Evolutionary conservation across 139 green algal genomes (phyloP).

Genomic region (Chlorella sp.): DNA sequence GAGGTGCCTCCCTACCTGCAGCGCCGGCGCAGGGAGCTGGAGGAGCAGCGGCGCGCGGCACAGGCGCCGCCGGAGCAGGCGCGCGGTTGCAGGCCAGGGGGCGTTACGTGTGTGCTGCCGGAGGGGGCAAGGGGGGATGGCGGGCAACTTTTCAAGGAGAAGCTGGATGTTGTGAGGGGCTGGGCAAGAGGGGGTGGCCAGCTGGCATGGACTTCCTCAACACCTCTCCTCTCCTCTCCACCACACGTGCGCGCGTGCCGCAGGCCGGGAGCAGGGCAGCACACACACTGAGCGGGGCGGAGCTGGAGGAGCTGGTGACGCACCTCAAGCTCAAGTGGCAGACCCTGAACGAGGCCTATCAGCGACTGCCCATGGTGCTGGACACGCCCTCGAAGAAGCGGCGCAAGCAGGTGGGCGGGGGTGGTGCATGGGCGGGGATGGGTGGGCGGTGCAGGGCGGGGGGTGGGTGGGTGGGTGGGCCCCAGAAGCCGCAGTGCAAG

Average conservation of each 20-base stretch:
- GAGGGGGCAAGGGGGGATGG: no score
- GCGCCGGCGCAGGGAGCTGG: constrained; percentile 55
- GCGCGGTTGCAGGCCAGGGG: no score
- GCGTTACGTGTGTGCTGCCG: no score
- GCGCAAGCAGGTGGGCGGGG: constrained; percentile 55
- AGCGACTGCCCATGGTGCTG: constrained; percentile 73
- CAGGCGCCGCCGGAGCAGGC: not conserved
- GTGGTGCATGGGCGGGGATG: not conserved
- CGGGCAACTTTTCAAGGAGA: no score
- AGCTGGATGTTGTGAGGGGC: no score
- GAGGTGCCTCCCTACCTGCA: constrained; percentile 82
- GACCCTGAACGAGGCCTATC: constrained; percentile 79
- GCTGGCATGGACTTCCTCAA: no score
- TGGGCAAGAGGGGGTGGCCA: no score
- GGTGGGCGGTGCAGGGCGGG: not conserved
- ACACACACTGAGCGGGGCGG: constrained; percentile 47
- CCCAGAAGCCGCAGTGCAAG: no score
- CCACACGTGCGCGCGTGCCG: no score
- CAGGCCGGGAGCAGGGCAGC: no score
- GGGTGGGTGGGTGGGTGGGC: no score
- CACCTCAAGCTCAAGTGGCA: constrained; percentile 91
- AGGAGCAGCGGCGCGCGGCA: constrained; percentile 36
- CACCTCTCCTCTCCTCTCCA: no score
- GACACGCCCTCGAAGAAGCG: constrained; percentile 76
- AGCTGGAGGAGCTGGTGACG: constrained; percentile 68